Percentiles rank a stretch among this genome's conserved stretches.
These are phyloP conservation scores for Serendipita sp. DNA, from an alignment of 768 basidiomycete species.

Conservation along the genomic window DNA sequence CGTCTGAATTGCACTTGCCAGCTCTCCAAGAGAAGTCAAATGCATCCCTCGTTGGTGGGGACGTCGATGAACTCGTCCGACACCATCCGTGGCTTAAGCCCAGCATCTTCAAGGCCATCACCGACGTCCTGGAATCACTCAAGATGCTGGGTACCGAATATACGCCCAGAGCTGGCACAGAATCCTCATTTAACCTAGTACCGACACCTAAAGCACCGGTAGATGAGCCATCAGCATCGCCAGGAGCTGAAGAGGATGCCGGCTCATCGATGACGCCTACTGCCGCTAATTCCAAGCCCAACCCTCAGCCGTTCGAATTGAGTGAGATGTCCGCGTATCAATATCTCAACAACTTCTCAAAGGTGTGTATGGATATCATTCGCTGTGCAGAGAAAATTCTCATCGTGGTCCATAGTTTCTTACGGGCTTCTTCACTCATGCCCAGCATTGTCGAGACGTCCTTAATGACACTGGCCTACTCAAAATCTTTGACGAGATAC, in stretches of 20 bases:
- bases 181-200: background rate
- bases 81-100: conserved; percentile 84
- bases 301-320: background rate
- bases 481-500: conserved; percentile 54
- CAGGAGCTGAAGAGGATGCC: no score
- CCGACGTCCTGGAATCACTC: conserved; percentile 51
- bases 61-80: conserved; percentile 87
- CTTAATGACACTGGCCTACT: conserved; percentile 59
- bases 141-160: conserved; percentile 56
- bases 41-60: conserved; percentile 70
- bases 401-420: conserved; percentile 45
- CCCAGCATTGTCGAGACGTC: conserved; percentile 81
- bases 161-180: conserved; percentile 36
- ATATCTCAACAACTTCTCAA: conserved; percentile 12
- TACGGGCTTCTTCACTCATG: conserved; percentile 88
- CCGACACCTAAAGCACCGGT: background rate
- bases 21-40: conserved; percentile 87
- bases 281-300: no score
- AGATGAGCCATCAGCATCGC: no score
- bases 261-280: no score
- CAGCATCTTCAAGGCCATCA: conserved; percentile 62
- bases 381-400: background rate
- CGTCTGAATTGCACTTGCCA: conserved; percentile 67
- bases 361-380: conserved; percentile 30
- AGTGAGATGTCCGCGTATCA: background rate